Base-by-base conservation (phyloP, 148 eudicot genomes). In the Diospyros kaki region DNA sequence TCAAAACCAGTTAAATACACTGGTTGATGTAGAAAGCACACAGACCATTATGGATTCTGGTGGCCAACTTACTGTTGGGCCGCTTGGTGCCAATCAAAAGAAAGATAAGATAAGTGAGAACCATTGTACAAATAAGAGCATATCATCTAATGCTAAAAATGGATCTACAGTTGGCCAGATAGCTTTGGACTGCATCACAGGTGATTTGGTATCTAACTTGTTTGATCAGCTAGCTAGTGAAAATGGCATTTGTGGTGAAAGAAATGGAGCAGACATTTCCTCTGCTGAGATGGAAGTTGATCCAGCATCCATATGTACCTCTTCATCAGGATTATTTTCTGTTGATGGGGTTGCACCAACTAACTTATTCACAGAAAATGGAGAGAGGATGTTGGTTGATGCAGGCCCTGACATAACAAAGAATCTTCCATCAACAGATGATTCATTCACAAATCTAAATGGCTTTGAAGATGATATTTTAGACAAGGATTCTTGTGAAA, bases 201-300 rank as follows among this genome's bases (percentile, higher is more conserved):
- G 55, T 66, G 76, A 79, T 63, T 18, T 58, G 75, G 39, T 43
- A 60, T 81, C 42, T 18, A 64, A 76, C 69, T 62, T 70, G 52
- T 43, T 48, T 45, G 71, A 66, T 65, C 66, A 44, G 41, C 76
- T 38, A 46, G 67, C 58, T 40, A 77, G 59, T 58, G 80, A 42
- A 75, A 58, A 67, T 17, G 56, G 40, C 48, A 41, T 17, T 14
- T 68, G 76, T 73, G 70, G 59, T 66, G 82, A 59, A 50, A 73
- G 43, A 66, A 14, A 51, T 9, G 74, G 39, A 43, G 44, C n/a
- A 14, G 66, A 55, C 58, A 39, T 65, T 68, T 71, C 76, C 59
- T 5, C 43, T 68, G 82, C 80, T 71, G 88, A 83, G 66, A 86
- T 87, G 89, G 88, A 86, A 77, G 79, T 83, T 64, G 89, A 89